Evolutionary conservation across 1,284 basidiomycete genomes (phyloP), one percentile per base, ranked within the genome.

Genomic region (Apiotrichum mycotoxinovorans): DNA sequence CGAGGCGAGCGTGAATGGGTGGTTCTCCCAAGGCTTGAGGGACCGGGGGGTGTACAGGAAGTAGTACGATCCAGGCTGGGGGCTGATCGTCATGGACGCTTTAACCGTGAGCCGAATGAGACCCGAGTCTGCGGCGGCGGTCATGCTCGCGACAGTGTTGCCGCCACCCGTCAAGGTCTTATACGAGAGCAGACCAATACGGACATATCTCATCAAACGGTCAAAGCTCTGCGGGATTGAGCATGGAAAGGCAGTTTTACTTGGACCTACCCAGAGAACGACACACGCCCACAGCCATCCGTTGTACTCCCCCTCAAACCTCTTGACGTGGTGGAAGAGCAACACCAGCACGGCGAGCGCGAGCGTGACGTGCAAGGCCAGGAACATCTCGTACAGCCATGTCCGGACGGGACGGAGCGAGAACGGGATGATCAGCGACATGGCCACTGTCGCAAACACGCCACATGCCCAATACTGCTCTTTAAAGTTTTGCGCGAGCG

Each of bases 1-100:
- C 60, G 51, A 52, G 3, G 66, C 66, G 15, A 71, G 49, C 4
- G 66, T 67, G 58, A 68, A 70, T 10, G 66, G 63, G 54, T 68
- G 67, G 40, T 67, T 68, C 51, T 70, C 66, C 64, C 65, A 68
- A 0, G 62, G 61, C 4, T 58, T 65, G 18, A 64, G 45, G 4
- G 52, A 53, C 10, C 50, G 45, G 1, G 66, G 66, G 2, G 60
- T 56, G 51, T 67, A 67, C 10, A 70, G 46, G 43, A 63, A 70
- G 60, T 65, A 68, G 47, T 70, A 66, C n/a, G 57, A 44, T 1
- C 68, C 68, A 1, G 68, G 60, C 22, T 45, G 30, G 9, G 66
- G 66, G 7, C 41, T 56, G 43, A 60, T 51, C 17, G 27, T 25
- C 23, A 60, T 47, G 0, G 60, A 46, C 1, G 65, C 60, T 11